A percentile compares a stretch with the other conserved stretches of the same genome.
Evolutionary conservation across 495 filamentous ascomycete species (phyloP).

Genomic region (Rusavskia elegans): DNA sequence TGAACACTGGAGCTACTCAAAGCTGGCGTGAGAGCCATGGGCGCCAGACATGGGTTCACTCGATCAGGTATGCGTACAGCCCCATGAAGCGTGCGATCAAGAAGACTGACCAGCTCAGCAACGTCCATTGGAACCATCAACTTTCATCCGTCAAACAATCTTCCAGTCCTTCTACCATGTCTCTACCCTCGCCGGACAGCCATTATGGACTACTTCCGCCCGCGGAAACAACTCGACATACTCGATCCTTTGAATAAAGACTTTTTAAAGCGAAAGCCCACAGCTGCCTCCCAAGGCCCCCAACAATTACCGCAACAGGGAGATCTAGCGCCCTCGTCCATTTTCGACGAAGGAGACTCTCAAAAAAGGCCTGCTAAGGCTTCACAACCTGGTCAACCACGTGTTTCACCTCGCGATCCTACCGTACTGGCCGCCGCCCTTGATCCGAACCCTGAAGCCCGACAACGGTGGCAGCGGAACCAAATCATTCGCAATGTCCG

Average conservation of each 20-base stretch:
- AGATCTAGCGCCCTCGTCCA: conserved; percentile 22
- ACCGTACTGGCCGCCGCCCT: conserved; percentile 36
- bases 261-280: conserved; percentile 1
- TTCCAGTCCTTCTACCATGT: conserved; percentile 3
- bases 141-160: neutral
- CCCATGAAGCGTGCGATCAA: neutral
- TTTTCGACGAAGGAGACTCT: conserved; percentile 41
- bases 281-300: conserved; percentile 12
- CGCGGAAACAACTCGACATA: conserved; percentile 16
- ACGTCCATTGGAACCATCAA: neutral
- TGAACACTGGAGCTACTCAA: no score
- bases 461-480: conserved; percentile 63
- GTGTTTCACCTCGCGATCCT: conserved; percentile 20
- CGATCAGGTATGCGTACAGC: neutral
- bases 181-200: conserved; percentile 4
- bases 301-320: conserved; percentile 1
- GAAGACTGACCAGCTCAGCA: neutral
- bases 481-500: conserved; percentile 60
- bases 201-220: conserved; percentile 15
- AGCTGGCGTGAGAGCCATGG: neutral
- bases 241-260: conserved; percentile 8
- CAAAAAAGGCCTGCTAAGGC: neutral
- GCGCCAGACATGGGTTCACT: neutral
- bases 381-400: neutral
- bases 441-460: conserved; percentile 51